Evolutionary conservation across 192 early-diverging fungal species (phyloP).

Genomic region (Chytriomyces sp.): DNA sequence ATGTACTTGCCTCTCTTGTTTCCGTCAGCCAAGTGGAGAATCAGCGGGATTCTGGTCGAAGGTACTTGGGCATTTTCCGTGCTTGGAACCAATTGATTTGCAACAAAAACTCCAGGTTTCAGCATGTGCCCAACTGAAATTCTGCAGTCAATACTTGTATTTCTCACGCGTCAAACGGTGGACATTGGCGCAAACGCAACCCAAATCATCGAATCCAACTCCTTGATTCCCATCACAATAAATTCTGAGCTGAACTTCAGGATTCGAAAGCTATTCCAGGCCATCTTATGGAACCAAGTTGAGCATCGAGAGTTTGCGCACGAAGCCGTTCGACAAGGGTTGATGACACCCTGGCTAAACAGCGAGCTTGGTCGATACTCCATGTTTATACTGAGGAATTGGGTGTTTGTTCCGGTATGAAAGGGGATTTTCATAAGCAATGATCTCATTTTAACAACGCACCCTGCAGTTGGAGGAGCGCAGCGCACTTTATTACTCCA

Average conservation of each 20-base stretch:
- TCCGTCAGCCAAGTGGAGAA: conserved; percentile 60
- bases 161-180: conserved; percentile 69
- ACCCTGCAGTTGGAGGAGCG: neutral
- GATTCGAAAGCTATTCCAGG: conserved; percentile 11
- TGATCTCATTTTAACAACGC: neutral
- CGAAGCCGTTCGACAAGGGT: conserved; percentile 73
- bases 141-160: conserved; percentile 66
- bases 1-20: conserved; percentile 74
- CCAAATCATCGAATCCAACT: conserved; percentile 2
- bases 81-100: too few species aligned
- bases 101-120: conserved; percentile 58
- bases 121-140: conserved; percentile 70
- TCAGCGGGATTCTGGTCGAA: conserved; percentile 38
- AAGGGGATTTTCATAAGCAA: neutral
- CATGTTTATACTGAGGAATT: conserved; percentile 69
- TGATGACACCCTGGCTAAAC: conserved; percentile 69
- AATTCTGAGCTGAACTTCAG: neutral
- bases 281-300: conserved; percentile 35
- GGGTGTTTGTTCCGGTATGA: conserved; percentile 58
- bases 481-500: neutral
- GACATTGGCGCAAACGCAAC: conserved; percentile 40
- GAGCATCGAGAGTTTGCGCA: conserved; percentile 77
- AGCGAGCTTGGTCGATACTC: conserved; percentile 70
- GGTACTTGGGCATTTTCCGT: too few species aligned
- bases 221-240: neutral